A percentile compares a stretch with the other conserved stretches of the same genome.
phyloP scores from a whole-genome alignment of 768 basidiomycete genomes.

The Podaxis sp. region DNA sequence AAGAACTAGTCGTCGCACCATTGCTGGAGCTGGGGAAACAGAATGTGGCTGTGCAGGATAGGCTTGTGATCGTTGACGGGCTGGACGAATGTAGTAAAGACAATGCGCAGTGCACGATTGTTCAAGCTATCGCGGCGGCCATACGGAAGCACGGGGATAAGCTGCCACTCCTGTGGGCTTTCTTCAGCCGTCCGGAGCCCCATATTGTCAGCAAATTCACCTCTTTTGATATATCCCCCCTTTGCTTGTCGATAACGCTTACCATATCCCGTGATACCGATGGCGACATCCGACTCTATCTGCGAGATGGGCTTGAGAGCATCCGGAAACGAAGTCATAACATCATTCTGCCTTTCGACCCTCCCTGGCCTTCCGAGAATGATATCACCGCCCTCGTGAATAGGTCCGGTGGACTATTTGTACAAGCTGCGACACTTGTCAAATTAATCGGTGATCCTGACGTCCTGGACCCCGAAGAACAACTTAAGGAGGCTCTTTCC shows the following conservation, averaged over 20 bases:
- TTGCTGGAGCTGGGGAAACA: neutral
- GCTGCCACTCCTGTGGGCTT: neutral
- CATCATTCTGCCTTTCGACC: neutral
- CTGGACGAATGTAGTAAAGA: neutral
- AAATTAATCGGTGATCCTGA: constrained; percentile 1
- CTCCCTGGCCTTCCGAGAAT: neutral
- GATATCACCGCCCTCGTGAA: neutral
- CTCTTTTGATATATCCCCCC: neutral
- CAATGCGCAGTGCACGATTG: neutral
- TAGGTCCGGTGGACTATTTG: neutral
- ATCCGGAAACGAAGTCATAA: neutral
- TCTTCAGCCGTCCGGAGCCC: constrained; percentile 6
- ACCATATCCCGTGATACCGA: neutral
- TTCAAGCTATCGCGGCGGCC: neutral
- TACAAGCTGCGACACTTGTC: neutral
- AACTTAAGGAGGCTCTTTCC: neutral
- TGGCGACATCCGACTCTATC: neutral
- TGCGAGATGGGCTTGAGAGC: neutral
- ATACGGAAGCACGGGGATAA: neutral
- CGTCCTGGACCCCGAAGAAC: neutral
- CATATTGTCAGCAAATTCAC: neutral
- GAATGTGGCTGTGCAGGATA: neutral
- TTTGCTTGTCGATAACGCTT: neutral
- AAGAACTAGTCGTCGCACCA: constrained; percentile 6
- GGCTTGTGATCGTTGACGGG: neutral